Base-by-base conservation (phyloP, 2,329 filamentous ascomycete species). In the Neospermospora avenae region DNA sequence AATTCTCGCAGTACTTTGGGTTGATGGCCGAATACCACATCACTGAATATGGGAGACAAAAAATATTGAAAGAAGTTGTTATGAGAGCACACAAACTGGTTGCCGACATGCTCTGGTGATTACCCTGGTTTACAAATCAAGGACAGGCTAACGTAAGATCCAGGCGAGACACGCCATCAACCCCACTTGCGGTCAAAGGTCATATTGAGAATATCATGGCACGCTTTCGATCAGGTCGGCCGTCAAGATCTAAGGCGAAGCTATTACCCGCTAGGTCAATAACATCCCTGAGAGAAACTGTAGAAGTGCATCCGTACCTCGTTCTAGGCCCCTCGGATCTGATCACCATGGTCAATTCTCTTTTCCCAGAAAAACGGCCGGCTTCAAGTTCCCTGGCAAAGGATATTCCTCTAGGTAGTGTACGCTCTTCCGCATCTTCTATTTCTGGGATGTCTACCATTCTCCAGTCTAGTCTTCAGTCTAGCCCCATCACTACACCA, bases 1-100 rank as follows among this genome's bases (percentile, higher is more conserved):
- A 70, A 60, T 46, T 25, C 44, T 10, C 57, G 39, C 31, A 75
- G 72, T 73, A 82, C 55, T 82, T 85, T 67, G 84, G 85, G 57
- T 84, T 89, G 77, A 87, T 98, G 78, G 84, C 91, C 59, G 91
- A 96, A 69, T 93, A 96, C 73, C 91, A 96, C 76, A 91, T 98
- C 69, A 93, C 90, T 53, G 91, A 96, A 67, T 91, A 93, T 74
- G 92, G 91, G 44, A 85, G 95, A 45, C 90, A 96, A 70, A 93
- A 87, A 74, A 89, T 89, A 59, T 77, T 89, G 58, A 87, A 87
- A 69, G 89, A 93, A 72, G 88, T 97, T 59, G 91, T 89, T 58
- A 85, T 89, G 72, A 86, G 88, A 63, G 89, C 90, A 53, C 89
- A 93, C 71, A 87, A 89, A 69, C 83, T 90, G 65, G 90, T 93